Percentiles rank a stretch among this genome's conserved stretches.
phyloP scores from a whole-genome alignment of 2,329 filamentous ascomycete species.

The Hymenoscyphus salicellus region DNA sequence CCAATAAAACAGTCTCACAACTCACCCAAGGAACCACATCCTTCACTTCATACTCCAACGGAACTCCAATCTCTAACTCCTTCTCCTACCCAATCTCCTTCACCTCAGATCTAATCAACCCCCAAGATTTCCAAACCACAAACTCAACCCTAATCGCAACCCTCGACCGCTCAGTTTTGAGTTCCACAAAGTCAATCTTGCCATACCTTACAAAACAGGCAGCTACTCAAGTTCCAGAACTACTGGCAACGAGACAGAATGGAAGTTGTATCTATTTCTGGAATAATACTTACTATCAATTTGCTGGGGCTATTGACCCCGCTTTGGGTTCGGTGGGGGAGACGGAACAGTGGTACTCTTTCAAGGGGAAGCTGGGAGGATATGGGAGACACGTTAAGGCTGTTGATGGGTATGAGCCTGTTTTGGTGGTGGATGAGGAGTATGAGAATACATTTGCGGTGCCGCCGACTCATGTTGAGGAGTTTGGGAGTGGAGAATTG shows the following conservation, averaged over 20 bases:
- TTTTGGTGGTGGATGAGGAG: constrained; percentile 22
- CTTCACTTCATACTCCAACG: constrained; percentile 3
- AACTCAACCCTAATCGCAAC: constrained; percentile 20
- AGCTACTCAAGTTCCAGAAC: constrained; percentile 3
- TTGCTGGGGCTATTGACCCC: constrained; percentile 26
- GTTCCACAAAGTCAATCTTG: constrained; percentile 16
- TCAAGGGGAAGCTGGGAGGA: constrained; percentile 6
- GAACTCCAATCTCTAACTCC: constrained; percentile 12
- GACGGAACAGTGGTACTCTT: constrained; percentile 28
- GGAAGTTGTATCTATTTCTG: constrained; percentile 26
- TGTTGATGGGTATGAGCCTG: constrained; percentile 28
- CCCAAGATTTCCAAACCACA: constrained; percentile 12
- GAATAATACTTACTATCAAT: constrained; percentile 29
- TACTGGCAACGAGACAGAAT: constrained; percentile 20
- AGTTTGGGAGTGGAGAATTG: background rate
- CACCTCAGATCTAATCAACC: constrained; percentile 15
- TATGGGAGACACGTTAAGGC: constrained; percentile 28
- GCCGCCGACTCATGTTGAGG: constrained; percentile 14
- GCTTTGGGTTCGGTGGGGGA: constrained; percentile 16
- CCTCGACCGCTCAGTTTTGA: constrained; percentile 20
- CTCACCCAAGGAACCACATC: constrained; percentile 17
- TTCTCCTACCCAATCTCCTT: constrained; percentile 24
- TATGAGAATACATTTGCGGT: constrained; percentile 18
- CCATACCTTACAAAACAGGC: constrained; percentile 23
- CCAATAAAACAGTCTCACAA: constrained; percentile 24